Base-by-base conservation (phyloP, 2,329 filamentous ascomycete genomes). In the Pyrenophora seminiperda region DNA sequence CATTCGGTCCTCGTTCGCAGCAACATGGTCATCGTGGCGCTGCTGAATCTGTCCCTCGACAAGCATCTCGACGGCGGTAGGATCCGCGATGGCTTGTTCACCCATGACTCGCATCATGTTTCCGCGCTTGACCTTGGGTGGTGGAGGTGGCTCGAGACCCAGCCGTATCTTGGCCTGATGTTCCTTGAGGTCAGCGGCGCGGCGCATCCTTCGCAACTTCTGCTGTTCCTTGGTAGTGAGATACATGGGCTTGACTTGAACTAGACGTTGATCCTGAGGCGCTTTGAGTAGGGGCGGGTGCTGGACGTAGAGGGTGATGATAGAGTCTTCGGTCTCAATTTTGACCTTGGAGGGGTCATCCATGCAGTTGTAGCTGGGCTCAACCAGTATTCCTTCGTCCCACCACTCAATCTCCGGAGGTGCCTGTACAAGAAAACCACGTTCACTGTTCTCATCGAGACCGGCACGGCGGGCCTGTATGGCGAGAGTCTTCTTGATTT, bases 71-170 rank as follows among this genome's bases (percentile, higher is more conserved):
- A 99, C 94, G 3, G 94, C 94, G 0, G 95, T 99, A 5, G 94
- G 94, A 74, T 99, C 94, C 69, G 96, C 95, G 60, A 99, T 93
- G 14, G 87, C 87, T 74, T 91, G 88, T 70, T 97, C 91, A 56
- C 94, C 94, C 47, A 97, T 81, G 22, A 99, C 94, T 50, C 92
- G 88, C 94, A 99, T 99, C 69, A 99, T 83, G 73, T 99, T 99
- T 50, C 88, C 90, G 74, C 95, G 95, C 77, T 97, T 97, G 62
- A 99, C 91, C 75, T 97, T 99, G 9, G 94, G 93, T 19, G 92
- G 89, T 20, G 92, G 91, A 15, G 93, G 90, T 3, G 92, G 91
- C 53, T 93, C 88, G 11, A 99, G 81, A 15, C 94, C 94, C 9
- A 99, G 79, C 50, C 93, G 84, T 55, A 97, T 94, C 77, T 99